phyloP scores from a whole-genome alignment of 139 green algal species.

The Choricystis sp. region DNA sequence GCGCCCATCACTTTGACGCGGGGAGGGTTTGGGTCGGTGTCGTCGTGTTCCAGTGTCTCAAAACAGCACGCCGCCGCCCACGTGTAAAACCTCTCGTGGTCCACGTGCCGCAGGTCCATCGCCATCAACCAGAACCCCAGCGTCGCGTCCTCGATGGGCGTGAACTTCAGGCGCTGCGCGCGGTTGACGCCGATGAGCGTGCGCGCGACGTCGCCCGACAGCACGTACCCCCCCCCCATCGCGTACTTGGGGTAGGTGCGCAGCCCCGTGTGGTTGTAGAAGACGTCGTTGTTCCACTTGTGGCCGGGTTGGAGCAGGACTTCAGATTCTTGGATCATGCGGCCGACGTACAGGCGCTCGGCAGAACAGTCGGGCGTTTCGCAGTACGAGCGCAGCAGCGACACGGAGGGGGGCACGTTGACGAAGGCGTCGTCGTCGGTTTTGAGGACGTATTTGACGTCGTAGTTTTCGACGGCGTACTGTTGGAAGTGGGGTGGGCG shows the following conservation, averaged over 20 bases:
- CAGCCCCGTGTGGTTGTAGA: slow-evolving; percentile 32
- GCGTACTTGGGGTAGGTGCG: slow-evolving; percentile 29
- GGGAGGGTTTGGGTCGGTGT: background rate
- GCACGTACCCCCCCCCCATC: slow-evolving; percentile 30
- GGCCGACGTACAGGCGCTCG: slow-evolving; percentile 30
- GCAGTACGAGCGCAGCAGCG: slow-evolving; percentile 22
- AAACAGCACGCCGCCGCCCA: slow-evolving; percentile 31
- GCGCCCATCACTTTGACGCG: slow-evolving; percentile 20
- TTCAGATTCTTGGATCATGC: slow-evolving; percentile 20
- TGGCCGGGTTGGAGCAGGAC: slow-evolving; percentile 30
- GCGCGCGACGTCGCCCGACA: slow-evolving; percentile 19
- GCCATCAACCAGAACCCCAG: slow-evolving; percentile 33
- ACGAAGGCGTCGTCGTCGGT: slow-evolving; percentile 39
- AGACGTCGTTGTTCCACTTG: slow-evolving; percentile 34
- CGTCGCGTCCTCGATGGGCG: slow-evolving; percentile 33
- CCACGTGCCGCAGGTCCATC: slow-evolving; percentile 30
- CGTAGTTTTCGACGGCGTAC: slow-evolving; percentile 25
- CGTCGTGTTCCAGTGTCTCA: slow-evolving; percentile 17
- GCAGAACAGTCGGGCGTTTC: slow-evolving; percentile 11
- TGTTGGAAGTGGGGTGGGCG: slow-evolving; percentile 3
- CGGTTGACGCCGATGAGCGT: slow-evolving; percentile 20
- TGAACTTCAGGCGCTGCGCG: slow-evolving; percentile 27
- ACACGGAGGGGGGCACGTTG: slow-evolving; percentile 18
- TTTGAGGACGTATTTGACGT: slow-evolving; percentile 30
- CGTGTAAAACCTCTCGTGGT: slow-evolving; percentile 23